A percentile compares a stretch with the other conserved stretches of the same genome.
phyloP scores from a whole-genome alignment of 495 filamentous ascomycete species.

The Trichoderma asperelloides region DNA sequence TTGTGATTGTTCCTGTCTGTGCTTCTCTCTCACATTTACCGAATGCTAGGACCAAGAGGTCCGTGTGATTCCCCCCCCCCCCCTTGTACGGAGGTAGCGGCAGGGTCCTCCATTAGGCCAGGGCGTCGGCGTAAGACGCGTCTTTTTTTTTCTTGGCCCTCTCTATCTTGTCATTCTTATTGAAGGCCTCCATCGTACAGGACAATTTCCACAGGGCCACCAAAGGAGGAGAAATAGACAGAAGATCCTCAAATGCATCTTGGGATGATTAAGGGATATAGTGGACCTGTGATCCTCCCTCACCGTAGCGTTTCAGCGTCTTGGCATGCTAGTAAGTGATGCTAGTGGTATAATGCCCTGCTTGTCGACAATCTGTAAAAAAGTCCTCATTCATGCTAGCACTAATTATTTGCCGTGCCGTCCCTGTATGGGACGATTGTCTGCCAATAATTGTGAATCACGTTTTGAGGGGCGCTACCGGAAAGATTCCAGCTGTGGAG shows the following conservation, averaged over 20 bases:
- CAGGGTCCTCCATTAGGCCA: neutral
- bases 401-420: too few species aligned
- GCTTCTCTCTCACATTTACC: neutral
- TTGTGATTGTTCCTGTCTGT: neutral
- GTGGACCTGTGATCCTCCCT: neutral
- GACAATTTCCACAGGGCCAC: neutral
- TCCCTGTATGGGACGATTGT: neutral
- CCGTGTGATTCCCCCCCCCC: slow-evolving; percentile 1
- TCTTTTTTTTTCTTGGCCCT: neutral
- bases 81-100: neutral
- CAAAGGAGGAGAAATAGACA: neutral
- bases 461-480: neutral
- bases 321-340: neutral
- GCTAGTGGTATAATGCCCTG: too few species aligned
- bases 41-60: slow-evolving; percentile 4
- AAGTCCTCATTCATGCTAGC: too few species aligned
- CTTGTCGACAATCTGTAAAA: too few species aligned
- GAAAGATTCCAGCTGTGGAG: neutral
- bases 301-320: neutral
- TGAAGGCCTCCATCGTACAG: neutral
- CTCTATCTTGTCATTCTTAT: neutral
- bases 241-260: neutral
- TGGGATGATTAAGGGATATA: neutral
- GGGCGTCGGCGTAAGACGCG: neutral
- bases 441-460: neutral